Evolutionary conservation across 2,329 filamentous ascomycete species (phyloP).

Genomic region (Arthrobotrys megalospora): DNA sequence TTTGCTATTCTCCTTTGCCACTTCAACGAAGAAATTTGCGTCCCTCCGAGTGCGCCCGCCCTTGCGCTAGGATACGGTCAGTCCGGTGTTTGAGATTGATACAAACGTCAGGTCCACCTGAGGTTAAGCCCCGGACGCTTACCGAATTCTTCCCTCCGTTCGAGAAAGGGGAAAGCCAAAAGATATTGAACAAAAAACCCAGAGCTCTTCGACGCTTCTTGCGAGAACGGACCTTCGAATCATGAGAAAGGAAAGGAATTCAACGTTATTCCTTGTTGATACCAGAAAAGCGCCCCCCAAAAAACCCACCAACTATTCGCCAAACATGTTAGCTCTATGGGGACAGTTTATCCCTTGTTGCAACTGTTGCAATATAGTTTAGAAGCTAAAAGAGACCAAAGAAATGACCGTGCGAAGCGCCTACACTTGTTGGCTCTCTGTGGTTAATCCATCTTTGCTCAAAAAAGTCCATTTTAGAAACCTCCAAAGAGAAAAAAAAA

Average conservation of each 20-base stretch:
- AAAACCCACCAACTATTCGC: slow-evolving; percentile 25
- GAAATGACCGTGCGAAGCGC: slow-evolving; percentile 39
- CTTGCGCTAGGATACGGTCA: slow-evolving; percentile 53
- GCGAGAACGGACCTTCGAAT: slow-evolving; percentile 22
- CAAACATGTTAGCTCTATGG: slow-evolving; percentile 52
- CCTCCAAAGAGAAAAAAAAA: slow-evolving; percentile 28
- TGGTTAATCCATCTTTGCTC: slow-evolving; percentile 18
- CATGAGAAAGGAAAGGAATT: slow-evolving; percentile 19
- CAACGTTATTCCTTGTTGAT: slow-evolving; percentile 35
- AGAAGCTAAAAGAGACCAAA: slow-evolving; percentile 18
- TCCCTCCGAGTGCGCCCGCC: slow-evolving; percentile 49
- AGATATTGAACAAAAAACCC: slow-evolving; percentile 16
- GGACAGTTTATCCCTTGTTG: slow-evolving; percentile 46
- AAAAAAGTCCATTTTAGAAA: slow-evolving; percentile 9
- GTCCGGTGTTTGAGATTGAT: slow-evolving; percentile 58
- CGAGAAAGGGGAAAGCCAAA: slow-evolving; percentile 52
- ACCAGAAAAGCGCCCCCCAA: slow-evolving; percentile 3
- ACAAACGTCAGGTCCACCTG: slow-evolving; percentile 49
- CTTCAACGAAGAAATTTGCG: slow-evolving; percentile 22
- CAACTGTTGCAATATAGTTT: slow-evolving; percentile 35
- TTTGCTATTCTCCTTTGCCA: slow-evolving; percentile 10
- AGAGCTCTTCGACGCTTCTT: slow-evolving; percentile 39
- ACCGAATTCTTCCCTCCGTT: slow-evolving; percentile 53
- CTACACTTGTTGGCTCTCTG: slow-evolving; percentile 32
- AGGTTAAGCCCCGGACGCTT: slow-evolving; percentile 33